These are phyloP conservation scores for Dryas integrifolia DNA, from an alignment of 331 rosid genomes.

Conservation along the genomic window DNA sequence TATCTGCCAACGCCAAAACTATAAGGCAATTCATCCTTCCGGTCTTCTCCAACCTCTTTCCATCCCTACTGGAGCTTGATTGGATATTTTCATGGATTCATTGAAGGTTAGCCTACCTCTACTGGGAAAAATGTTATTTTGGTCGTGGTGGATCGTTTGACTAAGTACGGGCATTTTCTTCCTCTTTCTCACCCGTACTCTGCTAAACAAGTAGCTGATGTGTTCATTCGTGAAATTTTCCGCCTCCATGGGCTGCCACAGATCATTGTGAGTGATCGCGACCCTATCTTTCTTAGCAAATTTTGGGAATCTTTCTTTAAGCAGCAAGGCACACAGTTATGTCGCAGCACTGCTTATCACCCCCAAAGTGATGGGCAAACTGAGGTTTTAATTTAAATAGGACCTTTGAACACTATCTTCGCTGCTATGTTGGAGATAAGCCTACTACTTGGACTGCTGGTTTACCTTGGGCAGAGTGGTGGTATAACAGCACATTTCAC, in stretches of 20 bases:
- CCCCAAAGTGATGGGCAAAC: no score
- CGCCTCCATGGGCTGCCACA: neutral
- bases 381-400: no score
- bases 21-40: neutral
- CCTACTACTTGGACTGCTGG: no score
- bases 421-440: no score
- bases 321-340: neutral
- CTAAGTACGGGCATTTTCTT: neutral
- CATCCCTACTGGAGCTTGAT: neutral
- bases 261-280: neutral
- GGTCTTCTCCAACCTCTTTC: neutral
- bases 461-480: neutral
- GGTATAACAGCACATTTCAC: neutral
- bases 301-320: neutral
- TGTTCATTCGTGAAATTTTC: neutral
- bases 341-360: neutral
- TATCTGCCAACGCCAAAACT: neutral
- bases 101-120: neutral
- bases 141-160: neutral
- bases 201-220: neutral
- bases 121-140: neutral
- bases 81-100: constrained; percentile 10
- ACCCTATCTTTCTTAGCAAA: neutral
- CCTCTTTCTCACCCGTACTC: neutral
- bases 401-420: no score